Evolutionary conservation across 805 yeast genomes (phyloP), one percentile per base, ranked within the genome.

Genomic region (Scheffersomyces spartinae): DNA sequence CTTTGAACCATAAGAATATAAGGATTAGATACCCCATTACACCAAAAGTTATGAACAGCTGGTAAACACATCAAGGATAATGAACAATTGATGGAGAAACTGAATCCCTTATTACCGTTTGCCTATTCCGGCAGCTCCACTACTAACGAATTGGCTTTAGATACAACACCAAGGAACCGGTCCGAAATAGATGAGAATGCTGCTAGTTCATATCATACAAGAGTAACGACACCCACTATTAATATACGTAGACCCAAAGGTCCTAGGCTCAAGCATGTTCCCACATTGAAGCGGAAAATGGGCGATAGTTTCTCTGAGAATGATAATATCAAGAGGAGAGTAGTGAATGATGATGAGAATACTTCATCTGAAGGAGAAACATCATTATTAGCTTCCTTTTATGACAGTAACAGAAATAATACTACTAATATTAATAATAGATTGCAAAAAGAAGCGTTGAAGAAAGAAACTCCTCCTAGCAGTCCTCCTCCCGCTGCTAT

Each of bases 241-340:
- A 26, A 20, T 13, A 17, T 6, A 18, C 15, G 22, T 25, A 20
- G 11, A 26, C 24, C 25, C 10, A 33, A 26, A n/a, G 36, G 54
- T 7, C 57, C 58, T 3, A 27, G 31, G 4, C 29, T 52, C 11
- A 32, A 30, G 20, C 26, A 36, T 13, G 37, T 40, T 3, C 64
- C 64, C 7, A 49, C 50, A 12, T 43, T 60, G 32, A 60, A 60
- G 28, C 41, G 67, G 25, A 50, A 56, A 26, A 49, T 55, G 57
- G 65, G 65, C 2, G 61, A 43, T 18, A 52, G 61, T 35, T 60
- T 60, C 36, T 55, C 56, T 21, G 64, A 60, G 22, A 55, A 57
- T 25, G 65, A 58, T 34, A 56, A 60, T 27, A 34, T 56, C 15
- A 60, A 60, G 28, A 40, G 61, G 27, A 35, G 53, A 20, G 61